Evolutionary conservation across 345 rosid genomes (phyloP).

Genomic region (Barbarea vulgaris): DNA sequence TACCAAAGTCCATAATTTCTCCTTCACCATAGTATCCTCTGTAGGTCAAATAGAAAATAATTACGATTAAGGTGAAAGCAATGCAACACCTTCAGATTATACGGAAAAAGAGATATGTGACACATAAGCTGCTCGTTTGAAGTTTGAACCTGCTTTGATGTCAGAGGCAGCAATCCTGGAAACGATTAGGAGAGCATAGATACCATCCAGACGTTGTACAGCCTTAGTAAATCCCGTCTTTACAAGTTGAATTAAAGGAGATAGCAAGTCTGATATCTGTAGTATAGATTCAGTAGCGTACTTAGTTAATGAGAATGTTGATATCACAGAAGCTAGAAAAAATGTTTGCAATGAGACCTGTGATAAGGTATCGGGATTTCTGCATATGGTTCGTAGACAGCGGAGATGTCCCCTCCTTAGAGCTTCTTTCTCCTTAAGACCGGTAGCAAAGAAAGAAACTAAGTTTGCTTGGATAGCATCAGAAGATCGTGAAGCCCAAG

Average conservation of each 20-base stretch:
- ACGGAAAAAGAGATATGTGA: conserved; percentile 14
- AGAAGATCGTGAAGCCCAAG: conserved; percentile 74
- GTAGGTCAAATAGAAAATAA: conserved; percentile 37
- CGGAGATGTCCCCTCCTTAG: conserved; percentile 94
- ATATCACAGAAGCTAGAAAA: conserved; percentile 13
- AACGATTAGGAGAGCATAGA: conserved; percentile 79
- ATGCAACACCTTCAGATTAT: conserved; percentile 9
- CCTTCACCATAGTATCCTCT: conserved; percentile 89
- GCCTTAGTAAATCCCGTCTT: conserved; percentile 91
- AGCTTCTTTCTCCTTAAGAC: conserved; percentile 92
- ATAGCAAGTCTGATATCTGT: conserved; percentile 81
- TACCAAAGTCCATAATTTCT: conserved; percentile 88
- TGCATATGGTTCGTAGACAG: conserved; percentile 63
- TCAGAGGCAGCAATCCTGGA: conserved; percentile 85
- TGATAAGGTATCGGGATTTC: conserved; percentile 64
- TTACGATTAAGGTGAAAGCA: conserved; percentile 13
- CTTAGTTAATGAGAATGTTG: conserved; percentile 24
- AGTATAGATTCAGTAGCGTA: conserved; percentile 28
- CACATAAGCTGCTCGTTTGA: conserved; percentile 7
- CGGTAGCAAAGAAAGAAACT: conserved; percentile 70
- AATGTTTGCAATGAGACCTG: conserved; percentile 51
- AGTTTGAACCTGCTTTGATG: conserved; percentile 78
- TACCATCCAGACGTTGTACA: conserved; percentile 91
- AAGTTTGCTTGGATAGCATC: conserved; percentile 69
- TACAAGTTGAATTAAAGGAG: conserved; percentile 85